Conservation (phyloP, 1,284 basidiomycete species). For the Cutaneotrichosporon dermatis region DNA sequence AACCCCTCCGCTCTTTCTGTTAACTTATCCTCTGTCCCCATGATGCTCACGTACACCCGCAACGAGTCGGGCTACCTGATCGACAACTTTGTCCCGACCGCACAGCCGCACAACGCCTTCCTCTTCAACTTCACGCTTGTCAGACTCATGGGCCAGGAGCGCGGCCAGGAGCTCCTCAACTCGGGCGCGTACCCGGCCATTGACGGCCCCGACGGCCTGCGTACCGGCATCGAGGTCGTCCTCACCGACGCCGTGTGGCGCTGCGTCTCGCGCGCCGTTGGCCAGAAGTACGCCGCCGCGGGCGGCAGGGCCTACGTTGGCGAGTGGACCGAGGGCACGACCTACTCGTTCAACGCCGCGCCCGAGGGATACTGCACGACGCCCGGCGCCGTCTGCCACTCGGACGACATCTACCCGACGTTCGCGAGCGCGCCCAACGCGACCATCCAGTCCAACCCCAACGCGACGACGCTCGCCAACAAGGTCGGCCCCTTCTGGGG, state of each 20-base stretch:
- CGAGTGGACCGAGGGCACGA: slow-evolving; percentile 62
- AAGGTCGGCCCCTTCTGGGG: slow-evolving; percentile 31
- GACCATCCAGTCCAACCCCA: not conserved
- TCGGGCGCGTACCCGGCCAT: slow-evolving; percentile 56
- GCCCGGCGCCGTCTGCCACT: slow-evolving; percentile 38
- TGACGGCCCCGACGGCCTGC: slow-evolving; percentile 36
- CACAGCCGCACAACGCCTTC: slow-evolving; percentile 40
- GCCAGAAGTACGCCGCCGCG: slow-evolving; percentile 59
- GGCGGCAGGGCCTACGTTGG: slow-evolving; percentile 68
- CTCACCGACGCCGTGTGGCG: slow-evolving; percentile 58
- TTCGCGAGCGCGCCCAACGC: slow-evolving; percentile 25
- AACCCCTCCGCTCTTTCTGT: not conserved
- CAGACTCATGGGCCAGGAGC: slow-evolving; percentile 48
- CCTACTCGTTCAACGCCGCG: slow-evolving; percentile 60
- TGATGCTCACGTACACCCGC: not conserved
- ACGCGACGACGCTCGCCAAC: not conserved
- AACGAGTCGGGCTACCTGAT: slow-evolving; percentile 1
- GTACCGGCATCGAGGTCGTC: slow-evolving; percentile 58
- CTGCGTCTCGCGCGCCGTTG: slow-evolving; percentile 66
- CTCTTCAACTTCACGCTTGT: slow-evolving; percentile 44
- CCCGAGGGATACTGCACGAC: slow-evolving; percentile 20
- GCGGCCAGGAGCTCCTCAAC: slow-evolving; percentile 53
- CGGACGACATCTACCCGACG: slow-evolving; percentile 43
- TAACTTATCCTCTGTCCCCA: slow-evolving; percentile 1
- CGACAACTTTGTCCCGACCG: slow-evolving; percentile 34